Conservation (phyloP, 495 filamentous ascomycete species). For the Jackrogersella multiformis region DNA sequence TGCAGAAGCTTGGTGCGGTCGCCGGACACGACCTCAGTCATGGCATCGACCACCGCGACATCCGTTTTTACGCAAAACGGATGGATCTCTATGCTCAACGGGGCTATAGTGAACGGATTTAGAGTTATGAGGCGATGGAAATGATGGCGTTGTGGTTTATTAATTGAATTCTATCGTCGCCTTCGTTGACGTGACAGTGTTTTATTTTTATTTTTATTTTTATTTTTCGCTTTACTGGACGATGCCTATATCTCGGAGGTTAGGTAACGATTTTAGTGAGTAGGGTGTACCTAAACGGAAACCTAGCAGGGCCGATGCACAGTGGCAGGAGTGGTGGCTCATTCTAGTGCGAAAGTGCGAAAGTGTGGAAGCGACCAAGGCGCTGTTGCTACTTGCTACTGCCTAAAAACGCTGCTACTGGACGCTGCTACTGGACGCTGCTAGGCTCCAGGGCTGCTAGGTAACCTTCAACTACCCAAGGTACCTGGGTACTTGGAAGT, state of each 20-base stretch:
- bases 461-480: neutral
- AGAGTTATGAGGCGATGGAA: constrained; percentile 62
- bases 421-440: no score
- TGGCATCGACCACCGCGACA: constrained; percentile 65
- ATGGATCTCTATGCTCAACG: constrained; percentile 50
- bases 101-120: constrained; percentile 45
- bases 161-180: constrained; percentile 52
- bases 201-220: constrained; percentile 40
- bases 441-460: no score
- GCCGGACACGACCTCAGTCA: constrained; percentile 66
- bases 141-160: constrained; percentile 56
- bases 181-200: constrained; percentile 18
- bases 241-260: constrained; percentile 15
- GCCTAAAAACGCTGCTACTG: constrained; percentile 8
- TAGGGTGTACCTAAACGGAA: constrained; percentile 10
- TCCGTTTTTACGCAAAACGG: constrained; percentile 67
- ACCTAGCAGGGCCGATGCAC: constrained; percentile 11
- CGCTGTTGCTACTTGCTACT: constrained; percentile 1
- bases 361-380: no score
- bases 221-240: constrained; percentile 6
- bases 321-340: constrained; percentile 1
- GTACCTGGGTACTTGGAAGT: neutral
- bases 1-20: constrained; percentile 64
- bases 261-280: constrained; percentile 13
- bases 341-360: neutral